Base-by-base conservation (phyloP, 163 green algal species). In the Scenedesmus sp. region DNA sequence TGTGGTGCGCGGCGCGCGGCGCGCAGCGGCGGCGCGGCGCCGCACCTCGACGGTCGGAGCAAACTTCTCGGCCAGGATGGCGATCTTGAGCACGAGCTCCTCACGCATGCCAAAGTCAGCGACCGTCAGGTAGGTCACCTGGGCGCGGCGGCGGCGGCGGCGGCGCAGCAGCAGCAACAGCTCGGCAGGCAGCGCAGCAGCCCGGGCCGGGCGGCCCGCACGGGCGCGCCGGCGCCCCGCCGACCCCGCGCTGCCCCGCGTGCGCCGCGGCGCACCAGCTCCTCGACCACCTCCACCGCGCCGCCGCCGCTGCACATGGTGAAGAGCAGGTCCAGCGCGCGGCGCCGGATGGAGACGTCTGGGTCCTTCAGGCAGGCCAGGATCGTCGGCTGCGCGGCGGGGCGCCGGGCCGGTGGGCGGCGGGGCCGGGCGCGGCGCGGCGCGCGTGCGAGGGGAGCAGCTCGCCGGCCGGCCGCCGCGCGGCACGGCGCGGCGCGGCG, bases 71-170 rank as follows among this genome's bases (percentile, higher is more conserved):
- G 93, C 91, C 54, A 97, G 84, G 42, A 97, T 95, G 31, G 92
- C 92, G 17, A 96, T 87, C 85, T 99, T 99, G 33, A 99, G 91
- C 47, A 97, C 93, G 70, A 99, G 87, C 89, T 99, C 96, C 80
- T 99, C 96, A 1, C 94, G 86, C 80, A 99, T 95, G 18, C 70
- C 78, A 77, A 96, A 97, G 84, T 99, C 96, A 1, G 94, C 93
- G 5, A 83, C 39, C 9, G 74, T 82, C 42, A 83, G 58, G 31
- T 83, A 81, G 6, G 53, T 80, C 13, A 77, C 69, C 69, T 77
- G 69, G 9, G 15, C 29, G n/a, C 26, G 4, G 3, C 17, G 29
- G 15, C 17, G 26, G 4, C 4, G 7, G 10, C 10, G 20, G 26
- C 3, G 33, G 33, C 45, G 34, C 29, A 69, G 33, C 50, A n/a